Conservation (phyloP, 805 yeast genomes). For the Zygoascus flipseniorum region DNA sequence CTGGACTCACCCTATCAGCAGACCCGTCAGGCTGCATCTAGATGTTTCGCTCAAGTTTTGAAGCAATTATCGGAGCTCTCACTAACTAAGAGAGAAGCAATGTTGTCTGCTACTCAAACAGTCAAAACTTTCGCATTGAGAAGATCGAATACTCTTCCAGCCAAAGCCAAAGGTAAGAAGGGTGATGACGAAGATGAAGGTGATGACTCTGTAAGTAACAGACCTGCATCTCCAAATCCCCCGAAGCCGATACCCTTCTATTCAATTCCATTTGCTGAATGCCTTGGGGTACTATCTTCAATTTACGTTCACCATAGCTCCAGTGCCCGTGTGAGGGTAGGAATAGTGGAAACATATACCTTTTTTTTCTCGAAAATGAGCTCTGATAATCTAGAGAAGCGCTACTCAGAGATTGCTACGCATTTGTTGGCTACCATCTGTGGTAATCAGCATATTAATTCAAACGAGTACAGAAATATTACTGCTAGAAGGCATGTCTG, state of each 20-base stretch:
- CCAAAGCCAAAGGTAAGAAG: slow-evolving; percentile 4
- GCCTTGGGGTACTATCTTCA: slow-evolving; percentile 12
- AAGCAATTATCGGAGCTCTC: slow-evolving; percentile 11
- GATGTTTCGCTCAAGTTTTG: slow-evolving; percentile 22
- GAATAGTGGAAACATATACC: slow-evolving; percentile 20
- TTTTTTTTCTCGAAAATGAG: slow-evolving; percentile 15
- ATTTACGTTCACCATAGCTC: slow-evolving; percentile 15
- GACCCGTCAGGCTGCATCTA: slow-evolving; percentile 26
- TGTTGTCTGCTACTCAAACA: slow-evolving; percentile 4
- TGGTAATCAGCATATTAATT: slow-evolving; percentile 10
- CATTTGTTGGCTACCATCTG: slow-evolving; percentile 15
- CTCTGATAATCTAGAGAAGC: slow-evolving; percentile 15
- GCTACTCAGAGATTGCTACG: slow-evolving; percentile 17
- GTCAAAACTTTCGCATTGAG: neutral
- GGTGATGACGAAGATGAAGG: slow-evolving; percentile 11
- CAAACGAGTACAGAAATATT: slow-evolving; percentile 11
- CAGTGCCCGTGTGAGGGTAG: slow-evolving; percentile 18
- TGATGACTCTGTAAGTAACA: slow-evolving; percentile 4
- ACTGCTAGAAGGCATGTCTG: slow-evolving; percentile 19
- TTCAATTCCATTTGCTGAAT: slow-evolving; percentile 19
- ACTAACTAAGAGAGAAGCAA: slow-evolving; percentile 8
- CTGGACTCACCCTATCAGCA: slow-evolving; percentile 15
- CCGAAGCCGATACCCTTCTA: slow-evolving; percentile 8
- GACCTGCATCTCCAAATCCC: slow-evolving; percentile 6
- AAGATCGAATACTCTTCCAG: neutral